Base-by-base conservation (phyloP, 441 rosid species). In the Brassica balearica region DNA sequence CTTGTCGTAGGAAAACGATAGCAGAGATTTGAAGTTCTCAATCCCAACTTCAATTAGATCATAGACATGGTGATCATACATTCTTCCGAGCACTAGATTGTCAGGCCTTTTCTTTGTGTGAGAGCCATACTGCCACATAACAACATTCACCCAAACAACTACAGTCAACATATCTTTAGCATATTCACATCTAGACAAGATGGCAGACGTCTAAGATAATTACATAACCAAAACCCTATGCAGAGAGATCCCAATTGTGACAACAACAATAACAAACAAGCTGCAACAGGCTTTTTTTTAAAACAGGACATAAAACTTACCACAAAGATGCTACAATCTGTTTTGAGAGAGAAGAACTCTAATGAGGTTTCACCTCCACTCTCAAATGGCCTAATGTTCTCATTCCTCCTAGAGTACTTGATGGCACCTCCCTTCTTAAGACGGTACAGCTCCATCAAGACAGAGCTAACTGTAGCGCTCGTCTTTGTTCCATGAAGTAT, bases 11-110 rank as follows among this genome's bases (percentile, higher is more conserved):
- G 72, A 72, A 80, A 88, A 92, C 4, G 93, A 85, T 14, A 79
- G 81, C 86, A 91, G 72, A 36, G 96, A 72, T 74, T 88, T 91
- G 63, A 86, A 93, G 82, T 95, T 93, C 84, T 95, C 95, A 66
- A 95, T 85, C 61, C 96, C 98, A 83, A 93, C 93, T 85, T 95
- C 99, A 4, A 95, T 88, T 55, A 93, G 92, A 82, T 95, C 99
- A 63, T 89, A 95, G 38, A 93, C 85, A 66, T 88, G 91, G 79
- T 93, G 89, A 83, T 93, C 95, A 15, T 89, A 95, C 41, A 85
- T 95, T 77, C 97, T 79, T 27, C 99, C 98, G n/a, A 95, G 83
- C 25, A 95, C 87, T 66, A 95, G 90, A 84, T 93, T 95, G 82
- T 93, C 84, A 11, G 99, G 98, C 22, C 96, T 85, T 82, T 95